These are phyloP conservation scores for Pueraria montana DNA, from an alignment of 306 rosid genomes.

Conservation along the genomic window DNA sequence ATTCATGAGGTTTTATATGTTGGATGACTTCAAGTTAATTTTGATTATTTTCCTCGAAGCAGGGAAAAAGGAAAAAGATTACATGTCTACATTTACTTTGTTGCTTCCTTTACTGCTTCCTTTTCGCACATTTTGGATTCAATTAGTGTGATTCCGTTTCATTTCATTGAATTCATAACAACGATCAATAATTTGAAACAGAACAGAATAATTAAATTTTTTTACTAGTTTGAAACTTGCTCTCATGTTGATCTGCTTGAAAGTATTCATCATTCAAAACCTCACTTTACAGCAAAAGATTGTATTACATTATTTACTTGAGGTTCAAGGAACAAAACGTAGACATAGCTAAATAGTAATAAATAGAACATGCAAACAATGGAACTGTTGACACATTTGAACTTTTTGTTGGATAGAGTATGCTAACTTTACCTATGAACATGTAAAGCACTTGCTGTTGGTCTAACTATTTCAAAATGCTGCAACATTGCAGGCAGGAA, in stretches of 20 bases:
- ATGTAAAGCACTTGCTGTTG: not conserved
- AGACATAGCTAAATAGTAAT: not conserved
- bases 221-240: not conserved
- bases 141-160: not conserved
- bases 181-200: not conserved
- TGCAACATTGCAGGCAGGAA: slow-evolving; percentile 65
- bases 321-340: not conserved
- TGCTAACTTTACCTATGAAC: not conserved
- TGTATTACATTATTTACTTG: not conserved
- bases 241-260: not conserved
- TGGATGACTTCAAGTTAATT: not conserved
- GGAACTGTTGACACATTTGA: not conserved
- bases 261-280: slow-evolving; percentile 2
- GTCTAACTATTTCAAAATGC: not conserved
- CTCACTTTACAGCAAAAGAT: not conserved
- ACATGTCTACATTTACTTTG: too few relatives aligned
- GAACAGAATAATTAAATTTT: not conserved
- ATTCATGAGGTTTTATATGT: not conserved
- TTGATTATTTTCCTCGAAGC: not conserved
- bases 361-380: not conserved
- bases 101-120: not conserved
- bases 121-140: not conserved
- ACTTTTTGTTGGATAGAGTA: not conserved
- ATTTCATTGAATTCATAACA: not conserved
- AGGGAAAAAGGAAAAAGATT: not conserved